Conservation (phyloP, 1,284 basidiomycete species). For the Moniliella sp. region DNA sequence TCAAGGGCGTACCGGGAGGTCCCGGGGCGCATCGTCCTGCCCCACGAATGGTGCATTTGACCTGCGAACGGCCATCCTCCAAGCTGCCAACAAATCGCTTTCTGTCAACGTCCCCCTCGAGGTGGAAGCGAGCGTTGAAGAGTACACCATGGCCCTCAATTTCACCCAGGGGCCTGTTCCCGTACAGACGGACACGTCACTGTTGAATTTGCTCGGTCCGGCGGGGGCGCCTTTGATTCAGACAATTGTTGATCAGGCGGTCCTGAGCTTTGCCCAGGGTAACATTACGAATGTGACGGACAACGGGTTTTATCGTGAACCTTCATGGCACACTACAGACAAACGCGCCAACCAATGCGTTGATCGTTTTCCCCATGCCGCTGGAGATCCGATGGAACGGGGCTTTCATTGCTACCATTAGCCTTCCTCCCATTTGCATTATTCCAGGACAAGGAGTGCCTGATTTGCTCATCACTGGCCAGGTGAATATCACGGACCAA, state of each 20-base stretch:
- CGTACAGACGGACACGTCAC: slow-evolving; percentile 46
- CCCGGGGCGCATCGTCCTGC: background rate
- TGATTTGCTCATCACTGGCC: slow-evolving; percentile 39
- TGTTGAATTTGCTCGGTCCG: slow-evolving; percentile 49
- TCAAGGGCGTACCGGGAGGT: background rate
- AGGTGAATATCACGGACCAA: slow-evolving; percentile 27
- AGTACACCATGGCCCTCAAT: slow-evolving; percentile 41
- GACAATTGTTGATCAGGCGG: slow-evolving; percentile 45
- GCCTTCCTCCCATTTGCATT: slow-evolving; percentile 48
- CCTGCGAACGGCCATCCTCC: slow-evolving; percentile 43
- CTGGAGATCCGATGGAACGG: slow-evolving; percentile 47
- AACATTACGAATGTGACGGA: slow-evolving; percentile 43
- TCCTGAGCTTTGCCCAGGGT: slow-evolving; percentile 43
- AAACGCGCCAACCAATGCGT: slow-evolving; percentile 39
- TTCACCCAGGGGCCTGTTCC: slow-evolving; percentile 46
- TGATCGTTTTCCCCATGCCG: slow-evolving; percentile 28
- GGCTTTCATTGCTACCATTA: slow-evolving; percentile 46
- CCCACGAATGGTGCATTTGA: slow-evolving; percentile 3
- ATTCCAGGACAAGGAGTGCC: slow-evolving; percentile 49
- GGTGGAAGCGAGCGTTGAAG: slow-evolving; percentile 18
- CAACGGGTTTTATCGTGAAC: slow-evolving; percentile 31
- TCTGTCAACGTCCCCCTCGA: slow-evolving; percentile 38
- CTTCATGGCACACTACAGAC: slow-evolving; percentile 24
- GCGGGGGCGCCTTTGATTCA: slow-evolving; percentile 44
- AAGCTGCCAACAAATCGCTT: slow-evolving; percentile 43